Evolutionary conservation across 2,329 filamentous ascomycete genomes (phyloP).

Genomic region (Escovopsis sp.): DNA sequence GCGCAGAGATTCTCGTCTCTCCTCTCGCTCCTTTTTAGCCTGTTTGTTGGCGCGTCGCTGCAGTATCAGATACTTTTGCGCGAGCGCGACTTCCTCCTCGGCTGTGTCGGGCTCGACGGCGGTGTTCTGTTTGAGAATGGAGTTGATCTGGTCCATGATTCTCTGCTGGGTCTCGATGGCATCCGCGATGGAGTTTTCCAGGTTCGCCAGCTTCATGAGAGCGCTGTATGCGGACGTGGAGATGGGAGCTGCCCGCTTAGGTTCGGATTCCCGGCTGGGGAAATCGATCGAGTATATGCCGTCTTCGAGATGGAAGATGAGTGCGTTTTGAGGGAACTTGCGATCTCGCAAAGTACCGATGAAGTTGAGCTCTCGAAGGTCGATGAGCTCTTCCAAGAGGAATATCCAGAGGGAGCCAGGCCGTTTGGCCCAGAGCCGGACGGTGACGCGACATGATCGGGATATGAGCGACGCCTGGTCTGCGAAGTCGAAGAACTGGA

Average conservation of each 20-base stretch:
- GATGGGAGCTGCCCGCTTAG: conserved; percentile 35
- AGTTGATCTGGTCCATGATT: conserved; percentile 66
- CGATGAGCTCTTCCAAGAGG: conserved; percentile 57
- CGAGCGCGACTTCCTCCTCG: conserved; percentile 32
- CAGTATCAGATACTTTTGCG: conserved; percentile 39
- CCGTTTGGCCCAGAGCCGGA: conserved; percentile 61
- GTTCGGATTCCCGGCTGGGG: conserved; percentile 32
- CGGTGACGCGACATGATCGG: conserved; percentile 46
- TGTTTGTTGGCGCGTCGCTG: conserved; percentile 53
- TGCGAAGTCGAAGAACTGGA: conserved; percentile 67
- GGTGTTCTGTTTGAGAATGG: conserved; percentile 30
- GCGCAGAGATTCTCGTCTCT: conserved; percentile 51
- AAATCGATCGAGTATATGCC: conserved; percentile 75
- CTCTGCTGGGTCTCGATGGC: conserved; percentile 62
- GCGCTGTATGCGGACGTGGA: conserved; percentile 73
- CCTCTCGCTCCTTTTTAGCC: conserved; percentile 47
- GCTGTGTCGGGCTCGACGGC: conserved; percentile 31
- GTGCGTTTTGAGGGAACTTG: conserved; percentile 64
- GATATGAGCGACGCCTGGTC: conserved; percentile 48
- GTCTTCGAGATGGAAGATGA: conserved; percentile 75
- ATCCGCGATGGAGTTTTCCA: conserved; percentile 86
- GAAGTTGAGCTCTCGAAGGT: conserved; percentile 62
- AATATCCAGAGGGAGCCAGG: conserved; percentile 41
- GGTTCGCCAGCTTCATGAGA: conserved; percentile 73
- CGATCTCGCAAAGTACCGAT: conserved; percentile 58